These are phyloP conservation scores for Symbiodinium natans DNA, from an alignment of 73 alveolate genomes.

Conservation along the genomic window DNA sequence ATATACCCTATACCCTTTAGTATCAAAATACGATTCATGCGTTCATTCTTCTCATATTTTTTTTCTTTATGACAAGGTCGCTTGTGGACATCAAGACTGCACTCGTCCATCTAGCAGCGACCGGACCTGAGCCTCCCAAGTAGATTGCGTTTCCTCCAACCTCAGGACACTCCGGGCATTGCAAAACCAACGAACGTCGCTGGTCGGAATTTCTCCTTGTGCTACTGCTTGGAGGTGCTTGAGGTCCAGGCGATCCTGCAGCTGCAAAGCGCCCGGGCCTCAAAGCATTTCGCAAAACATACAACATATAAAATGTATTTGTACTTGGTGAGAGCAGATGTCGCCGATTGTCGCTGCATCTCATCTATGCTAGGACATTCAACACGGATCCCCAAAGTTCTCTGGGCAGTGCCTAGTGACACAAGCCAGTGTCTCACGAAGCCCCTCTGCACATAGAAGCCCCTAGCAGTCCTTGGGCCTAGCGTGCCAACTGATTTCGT, in stretches of 20 bases:
- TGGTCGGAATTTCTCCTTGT: not conserved
- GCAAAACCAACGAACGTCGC: not conserved
- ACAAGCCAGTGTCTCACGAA: not conserved
- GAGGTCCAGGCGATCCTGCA: not conserved
- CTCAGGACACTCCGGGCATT: not conserved
- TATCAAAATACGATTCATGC: no score
- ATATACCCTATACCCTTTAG: no score
- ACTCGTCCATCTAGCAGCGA: not conserved
- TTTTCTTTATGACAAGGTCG: no score
- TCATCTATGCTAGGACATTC: not conserved
- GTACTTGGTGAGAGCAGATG: not conserved
- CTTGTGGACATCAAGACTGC: no score
- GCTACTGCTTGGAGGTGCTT: not conserved
- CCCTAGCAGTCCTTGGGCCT: no score
- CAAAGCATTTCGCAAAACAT: no score
- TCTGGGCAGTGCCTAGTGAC: not conserved
- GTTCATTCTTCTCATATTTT: no score
- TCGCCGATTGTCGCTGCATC: not conserved
- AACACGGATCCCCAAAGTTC: not conserved
- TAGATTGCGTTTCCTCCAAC: not conserved
- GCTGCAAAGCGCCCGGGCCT: not conserved
- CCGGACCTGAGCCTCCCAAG: not conserved
- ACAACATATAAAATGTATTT: no score
- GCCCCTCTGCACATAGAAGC: not conserved
- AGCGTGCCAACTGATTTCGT: no score